Conservation (phyloP, 208 protist species). For the Leishmania amazonensis region DNA sequence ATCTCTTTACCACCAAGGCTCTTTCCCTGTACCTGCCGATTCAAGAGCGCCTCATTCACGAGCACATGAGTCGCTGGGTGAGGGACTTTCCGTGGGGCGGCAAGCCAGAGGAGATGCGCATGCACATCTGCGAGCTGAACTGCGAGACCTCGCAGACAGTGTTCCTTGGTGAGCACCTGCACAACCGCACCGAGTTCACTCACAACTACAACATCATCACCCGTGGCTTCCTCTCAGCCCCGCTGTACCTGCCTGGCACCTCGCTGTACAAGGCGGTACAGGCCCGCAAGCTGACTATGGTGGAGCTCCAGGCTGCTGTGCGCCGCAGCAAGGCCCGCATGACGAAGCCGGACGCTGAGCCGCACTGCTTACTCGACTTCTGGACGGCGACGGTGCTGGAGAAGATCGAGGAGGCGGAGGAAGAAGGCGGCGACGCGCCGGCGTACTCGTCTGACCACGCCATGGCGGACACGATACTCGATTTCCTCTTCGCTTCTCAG, state of each 20-base stretch:
- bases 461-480: conserved; percentile 91
- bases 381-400: conserved; percentile 84
- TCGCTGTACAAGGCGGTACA: conserved; percentile 90
- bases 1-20: conserved; percentile 84
- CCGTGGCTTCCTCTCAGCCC: conserved; percentile 91
- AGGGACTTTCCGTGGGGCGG: conserved; percentile 57
- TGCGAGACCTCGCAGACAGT: conserved; percentile 92
- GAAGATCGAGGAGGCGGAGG: conserved; percentile 71
- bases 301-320: conserved; percentile 79
- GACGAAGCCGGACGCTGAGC: conserved; percentile 70
- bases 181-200: conserved; percentile 85
- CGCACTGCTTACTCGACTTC: conserved; percentile 92
- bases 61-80: conserved; percentile 66
- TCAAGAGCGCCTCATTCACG: conserved; percentile 75
- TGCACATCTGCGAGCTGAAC: conserved; percentile 90
- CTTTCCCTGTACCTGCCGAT: conserved; percentile 85
- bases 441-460: conserved; percentile 78
- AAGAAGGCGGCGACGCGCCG: conserved; percentile 70
- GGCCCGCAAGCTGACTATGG: conserved; percentile 86
- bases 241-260: conserved; percentile 92
- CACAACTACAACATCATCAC: conserved; percentile 94
- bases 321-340: conserved; percentile 76
- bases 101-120: conserved; percentile 80
- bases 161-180: conserved; percentile 92
- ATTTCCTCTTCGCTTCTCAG: conserved; percentile 95